Base-by-base conservation (phyloP, 495 filamentous ascomycete species). In the Penicillium coprophilum region DNA sequence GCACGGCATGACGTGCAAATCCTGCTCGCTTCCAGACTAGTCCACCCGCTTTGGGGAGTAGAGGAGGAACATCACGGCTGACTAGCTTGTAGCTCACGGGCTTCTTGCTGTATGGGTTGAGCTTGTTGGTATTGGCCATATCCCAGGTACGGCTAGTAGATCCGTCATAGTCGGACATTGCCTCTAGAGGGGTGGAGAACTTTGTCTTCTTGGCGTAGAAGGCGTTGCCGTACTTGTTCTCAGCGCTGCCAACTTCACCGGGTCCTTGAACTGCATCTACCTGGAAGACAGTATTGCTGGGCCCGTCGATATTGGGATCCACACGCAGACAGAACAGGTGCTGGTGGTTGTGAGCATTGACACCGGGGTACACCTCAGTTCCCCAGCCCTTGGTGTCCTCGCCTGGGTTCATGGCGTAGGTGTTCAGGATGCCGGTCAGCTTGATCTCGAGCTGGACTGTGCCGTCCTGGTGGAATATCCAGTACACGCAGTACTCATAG, bases 401-500 rank as follows among this genome's bases (percentile, higher is more conserved):
- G 47, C 87, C 90, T 0, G 87, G 86, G 57, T 83, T 82, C 82
- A 97, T 86, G 55, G 87, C 76, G 65, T 96, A 96, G 13, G 93
- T 97, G 75, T 96, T 96, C 15, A 97, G 75, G 73, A 97, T 96
- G 57, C 93, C 93, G 2, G 92, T 96, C 46, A 96, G 85, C 70
- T 94, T 96, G 73, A 97, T 88, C 74, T 97, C 93, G 44, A 93
- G 86, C 73, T 96, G 91, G 64, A 97, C 84, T 12, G 92, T 95
- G 48, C 91, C 93, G 62, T 96, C 93, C 71, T 93, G 90, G 66
- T 95, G 91, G 78, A 97, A 91, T 64, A 90, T 85, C 90, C 92
- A 96, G 75, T 94, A 88, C 24, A 90, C 87, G 55, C 91, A 92
- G 74, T 97, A 97, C 72, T 97, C 93, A 75, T 97, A 97, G 76